These are phyloP conservation scores for Vaccinium macrocarpon DNA, from an alignment of 148 eudicot species.

Conservation along the genomic window DNA sequence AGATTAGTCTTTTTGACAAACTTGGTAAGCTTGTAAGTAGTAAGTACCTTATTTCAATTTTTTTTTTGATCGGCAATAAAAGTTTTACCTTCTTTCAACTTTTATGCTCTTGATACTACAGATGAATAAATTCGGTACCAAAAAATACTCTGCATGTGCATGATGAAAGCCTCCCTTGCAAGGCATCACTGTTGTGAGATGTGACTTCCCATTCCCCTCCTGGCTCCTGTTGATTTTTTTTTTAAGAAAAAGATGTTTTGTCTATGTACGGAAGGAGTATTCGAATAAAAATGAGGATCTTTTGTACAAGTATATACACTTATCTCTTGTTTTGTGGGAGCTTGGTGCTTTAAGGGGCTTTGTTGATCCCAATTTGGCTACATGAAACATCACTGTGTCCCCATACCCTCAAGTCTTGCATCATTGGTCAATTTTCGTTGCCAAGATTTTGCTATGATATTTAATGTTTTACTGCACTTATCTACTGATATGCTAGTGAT, in stretches of 20 bases:
- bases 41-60: constrained; percentile 49
- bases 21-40: constrained; percentile 98
- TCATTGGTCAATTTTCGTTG: neutral
- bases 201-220: too few species aligned
- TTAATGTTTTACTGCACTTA: too few species aligned
- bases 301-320: neutral
- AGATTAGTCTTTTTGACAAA: constrained; percentile 66
- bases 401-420: neutral
- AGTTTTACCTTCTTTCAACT: constrained; percentile 24
- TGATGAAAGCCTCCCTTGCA: neutral
- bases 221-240: too few species aligned
- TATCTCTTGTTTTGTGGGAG: neutral
- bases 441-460: neutral
- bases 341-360: constrained; percentile 4
- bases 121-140: neutral
- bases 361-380: neutral
- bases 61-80: too few species aligned
- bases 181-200: too few species aligned
- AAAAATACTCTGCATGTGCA: neutral
- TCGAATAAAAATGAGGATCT: too few species aligned
- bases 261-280: too few species aligned
- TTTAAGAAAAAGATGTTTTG: too few species aligned
- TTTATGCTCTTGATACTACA: neutral
- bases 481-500: too few species aligned
- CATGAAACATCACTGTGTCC: too few species aligned